Evolutionary conservation across 345 rosid species (phyloP), one percentile per base, ranked within the genome.

Genomic region (Zanthoxylum bungeanum): DNA sequence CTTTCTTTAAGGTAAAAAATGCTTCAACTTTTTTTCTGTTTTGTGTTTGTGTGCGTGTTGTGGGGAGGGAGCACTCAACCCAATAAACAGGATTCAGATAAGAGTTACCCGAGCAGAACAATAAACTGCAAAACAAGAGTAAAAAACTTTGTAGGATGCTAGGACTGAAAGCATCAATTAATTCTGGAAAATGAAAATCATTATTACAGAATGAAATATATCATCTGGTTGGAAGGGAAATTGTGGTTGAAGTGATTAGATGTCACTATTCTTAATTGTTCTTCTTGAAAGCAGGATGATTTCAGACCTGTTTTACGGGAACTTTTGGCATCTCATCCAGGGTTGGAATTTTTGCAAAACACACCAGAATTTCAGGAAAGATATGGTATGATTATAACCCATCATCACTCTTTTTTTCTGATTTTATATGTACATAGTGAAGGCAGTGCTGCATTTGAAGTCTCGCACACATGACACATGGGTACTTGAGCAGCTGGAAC

Each of bases 361-460:
- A 95, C 98, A n/a, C 99, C 99, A 64, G 98, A 95, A 80, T 95
- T 95, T 84, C 99, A 95, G 78, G 98, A 92, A 72, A 85, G 98
- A 95, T 92, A 95, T 81, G 98, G 99, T 92, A 76, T 33, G 93
- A 83, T 65, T 70, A 70, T 4, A 68, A 60, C 14, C 16, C 47
- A 49, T 67, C 70, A 36, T 4, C 4, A 9, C 21, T 12, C 30
- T n/a, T 0, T 10, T 28, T 51, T 37, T 44, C 19, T 51, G 30
- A 17, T 2, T 11, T n/a, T 19, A 10, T 64, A 40, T 17, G 19
- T 1, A 9, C n/a, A 25, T 24, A 12, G 4, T 28, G 53, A n/a
- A 64, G 30, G 67, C 67, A 39, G 5, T 33, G 9, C 16, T 39
- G 67, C 30, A 63, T 63, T 51, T 30, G n/a, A 17, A 21, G 21